These are phyloP conservation scores for Striga hermonthica DNA, from an alignment of 305 asterid species.

Conservation along the genomic window DNA sequence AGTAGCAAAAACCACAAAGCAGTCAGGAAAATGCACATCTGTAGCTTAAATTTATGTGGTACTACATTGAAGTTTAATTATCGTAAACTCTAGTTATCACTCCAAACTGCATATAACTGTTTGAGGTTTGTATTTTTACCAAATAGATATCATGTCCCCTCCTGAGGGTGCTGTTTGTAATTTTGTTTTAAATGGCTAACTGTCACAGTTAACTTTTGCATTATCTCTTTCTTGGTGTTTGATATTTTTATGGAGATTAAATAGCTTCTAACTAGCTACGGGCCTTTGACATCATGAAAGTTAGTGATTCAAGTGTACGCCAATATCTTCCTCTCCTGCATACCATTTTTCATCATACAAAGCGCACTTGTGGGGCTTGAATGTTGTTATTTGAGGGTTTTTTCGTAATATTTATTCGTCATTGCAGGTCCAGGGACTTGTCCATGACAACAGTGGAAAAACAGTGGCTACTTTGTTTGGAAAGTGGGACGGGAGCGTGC, in stretches of 20 bases:
- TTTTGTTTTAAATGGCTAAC: background rate
- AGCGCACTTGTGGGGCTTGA: background rate
- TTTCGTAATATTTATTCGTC: slow-evolving; percentile 2
- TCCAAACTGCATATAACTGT: background rate
- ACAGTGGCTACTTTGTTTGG: slow-evolving; percentile 61
- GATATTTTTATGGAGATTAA: background rate
- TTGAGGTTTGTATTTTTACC: slow-evolving; percentile 2
- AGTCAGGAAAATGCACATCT: background rate
- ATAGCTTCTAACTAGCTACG: background rate
- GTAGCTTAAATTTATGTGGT: background rate
- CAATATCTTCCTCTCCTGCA: background rate
- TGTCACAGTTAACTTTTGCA: background rate
- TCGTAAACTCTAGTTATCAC: background rate
- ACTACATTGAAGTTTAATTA: no score
- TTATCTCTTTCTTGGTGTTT: no score
- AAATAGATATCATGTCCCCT: background rate
- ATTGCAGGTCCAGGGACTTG: slow-evolving; percentile 63
- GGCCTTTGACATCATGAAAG: background rate
- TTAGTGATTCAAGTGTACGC: background rate
- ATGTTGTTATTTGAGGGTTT: background rate
- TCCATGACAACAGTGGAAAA: slow-evolving; percentile 59
- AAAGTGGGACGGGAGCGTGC: slow-evolving; percentile 71
- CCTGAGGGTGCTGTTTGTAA: background rate
- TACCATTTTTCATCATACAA: background rate
- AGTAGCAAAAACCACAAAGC: slow-evolving; percentile 3